phyloP scores from a whole-genome alignment of 352 stramenopile species.

The Globisporangium nagaii region DNA sequence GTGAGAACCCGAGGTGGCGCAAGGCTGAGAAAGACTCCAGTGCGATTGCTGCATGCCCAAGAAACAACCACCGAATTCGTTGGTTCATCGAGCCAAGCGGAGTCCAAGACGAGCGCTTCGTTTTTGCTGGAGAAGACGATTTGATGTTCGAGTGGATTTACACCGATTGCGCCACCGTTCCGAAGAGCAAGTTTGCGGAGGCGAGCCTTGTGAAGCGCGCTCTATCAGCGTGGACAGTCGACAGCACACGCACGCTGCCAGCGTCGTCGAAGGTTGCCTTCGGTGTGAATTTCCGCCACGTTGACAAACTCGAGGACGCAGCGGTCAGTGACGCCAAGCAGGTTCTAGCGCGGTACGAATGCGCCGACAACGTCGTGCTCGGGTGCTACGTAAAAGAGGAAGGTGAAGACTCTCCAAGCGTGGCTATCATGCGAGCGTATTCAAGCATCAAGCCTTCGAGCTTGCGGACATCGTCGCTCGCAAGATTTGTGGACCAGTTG shows the following conservation, averaged over 20 bases:
- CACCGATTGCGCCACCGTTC: conserved; percentile 5
- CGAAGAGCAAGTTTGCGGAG: not conserved
- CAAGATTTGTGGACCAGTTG: not conserved
- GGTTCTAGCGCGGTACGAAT: not conserved
- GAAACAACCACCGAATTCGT: not conserved
- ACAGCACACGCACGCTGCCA: not conserved
- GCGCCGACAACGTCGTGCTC: not conserved
- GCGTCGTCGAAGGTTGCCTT: not conserved
- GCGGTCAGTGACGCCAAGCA: not conserved
- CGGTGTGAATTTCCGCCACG: conserved; percentile 2
- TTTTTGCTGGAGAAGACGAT: conserved; percentile 17
- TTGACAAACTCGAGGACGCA: not conserved
- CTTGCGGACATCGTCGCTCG: not conserved
- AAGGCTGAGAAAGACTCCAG: not conserved
- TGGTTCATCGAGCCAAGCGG: conserved; percentile 19
- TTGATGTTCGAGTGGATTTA: conserved; percentile 19
- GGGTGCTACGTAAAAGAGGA: not conserved
- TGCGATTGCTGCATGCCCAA: not conserved
- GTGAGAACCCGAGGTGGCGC: conserved; percentile 1
- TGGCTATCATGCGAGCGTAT: conserved; percentile 2
- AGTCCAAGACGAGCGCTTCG: conserved; percentile 8
- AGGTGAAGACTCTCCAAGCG: not conserved
- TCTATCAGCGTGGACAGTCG: not conserved
- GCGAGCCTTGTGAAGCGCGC: not conserved
- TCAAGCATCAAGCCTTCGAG: not conserved